Evolutionary conservation across 768 basidiomycete genomes (phyloP), one percentile per base, ranked within the genome.

Genomic region (Russula sp.): DNA sequence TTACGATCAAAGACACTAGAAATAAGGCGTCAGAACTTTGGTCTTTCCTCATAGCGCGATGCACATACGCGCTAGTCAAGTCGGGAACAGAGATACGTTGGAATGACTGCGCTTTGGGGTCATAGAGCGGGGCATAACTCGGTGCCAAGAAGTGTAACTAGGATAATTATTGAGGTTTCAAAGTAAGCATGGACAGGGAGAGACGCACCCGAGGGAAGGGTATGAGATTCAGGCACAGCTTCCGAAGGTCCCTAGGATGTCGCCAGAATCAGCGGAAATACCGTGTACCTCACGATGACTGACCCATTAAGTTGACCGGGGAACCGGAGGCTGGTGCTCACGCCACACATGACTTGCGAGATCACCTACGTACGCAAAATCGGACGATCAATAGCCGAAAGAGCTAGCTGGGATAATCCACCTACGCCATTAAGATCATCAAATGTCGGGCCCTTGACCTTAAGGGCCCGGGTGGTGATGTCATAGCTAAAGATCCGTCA

Each of bases 71-170:
- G 66, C 81, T 78, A 0, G 89, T 92, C 58, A 95, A 70, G 65
- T 94, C 91, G 0, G 83, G 68, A 4, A 90, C 78, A 7, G 82
- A 83, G 47, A 79, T 73, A 29, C 79, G 78, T 65, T 86, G 79
- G 75, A 82, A 94, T 2, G 81, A 74, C 51, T 76, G 77, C 0
- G 84, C 78, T 58, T 83, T 83, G 3, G 83, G 78, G 66, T 92
- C 83, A 65, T 81, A 84, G 67, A 98, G 84, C 0, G 97, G 97
- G 0, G 93, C 93, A 72, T 93, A 97, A 66, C 92, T 94, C 52
- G 93, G 92, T 78, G 93, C 90, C 68, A 99, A 82, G 83, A 98
- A 99, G 73, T 99, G 96, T 56, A 98, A 82, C 87, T 96, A 73
- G 69, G 69, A 53, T 32, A 41, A 58, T 16, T 62, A 45, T 61